Base-by-base conservation (phyloP, 257 asterid genomes). In the Verbascum thapsus region DNA sequence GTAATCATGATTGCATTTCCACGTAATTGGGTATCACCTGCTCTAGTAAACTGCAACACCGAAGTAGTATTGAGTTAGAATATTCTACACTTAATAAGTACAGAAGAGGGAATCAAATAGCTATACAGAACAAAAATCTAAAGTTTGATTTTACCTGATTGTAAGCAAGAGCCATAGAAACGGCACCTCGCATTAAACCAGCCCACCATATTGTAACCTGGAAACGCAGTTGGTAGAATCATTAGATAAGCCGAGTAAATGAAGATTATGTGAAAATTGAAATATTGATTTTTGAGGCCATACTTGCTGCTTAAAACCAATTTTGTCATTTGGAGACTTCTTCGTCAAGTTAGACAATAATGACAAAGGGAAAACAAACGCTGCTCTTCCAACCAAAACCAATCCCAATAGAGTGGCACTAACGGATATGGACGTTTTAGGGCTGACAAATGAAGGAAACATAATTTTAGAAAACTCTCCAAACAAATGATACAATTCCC, bases 131-230 rank as follows among this genome's bases (percentile, higher is more conserved):
- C n/a, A n/a, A n/a, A n/a, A n/a, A n/a, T n/a, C n/a, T n/a, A n/a
- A n/a, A n/a, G n/a, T 8, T 2, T n/a, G n/a, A n/a, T n/a, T n/a
- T 67, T 71, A 90, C 99, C 96, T 94, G 92, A 64, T 94, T 94
- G 84, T 94, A 94, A 73, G 99, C 99, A 66, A 94, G 99, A 56
- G 99, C 99, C 95, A 94, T 76, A 37, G 99, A 94, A 70, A 94
- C 97, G 19, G 99, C 97, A 55, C 99, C 99, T 9, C 97, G 83
- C 99, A 94, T 90, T 52, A 94, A 97, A 70, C 99, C 99, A 43
- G 99, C 95, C 99, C 99, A 94, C 99, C 99, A 94, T 64, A 94
- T 82, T 3, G 78, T 85, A 40, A 90, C 41, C 99, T 94, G 85
- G 66, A 75, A 70, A 49, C 66, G 37, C 23, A 53, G 61, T 49